Percentiles rank a stretch among this genome's conserved stretches.
Evolutionary conservation across 148 eudicot genomes (phyloP).

Genomic region (Fagopyrum homotropicum): DNA sequence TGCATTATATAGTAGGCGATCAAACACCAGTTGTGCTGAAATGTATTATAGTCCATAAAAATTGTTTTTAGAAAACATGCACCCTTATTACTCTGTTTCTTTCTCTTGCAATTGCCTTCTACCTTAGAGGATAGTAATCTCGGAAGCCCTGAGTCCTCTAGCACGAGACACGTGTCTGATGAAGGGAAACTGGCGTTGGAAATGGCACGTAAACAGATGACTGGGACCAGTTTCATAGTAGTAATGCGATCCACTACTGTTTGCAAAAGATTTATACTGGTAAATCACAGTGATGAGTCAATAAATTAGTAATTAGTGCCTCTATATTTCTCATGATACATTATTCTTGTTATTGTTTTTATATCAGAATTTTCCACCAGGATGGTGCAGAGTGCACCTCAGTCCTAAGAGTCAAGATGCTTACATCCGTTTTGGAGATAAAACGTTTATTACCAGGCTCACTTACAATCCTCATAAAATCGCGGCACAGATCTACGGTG

Average conservation of each 20-base stretch:
- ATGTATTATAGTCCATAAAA: background rate
- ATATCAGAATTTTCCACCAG: slow-evolving; percentile 23
- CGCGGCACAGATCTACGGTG: slow-evolving; percentile 13
- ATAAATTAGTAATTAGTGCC: background rate
- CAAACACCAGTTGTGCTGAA: too few relatives aligned
- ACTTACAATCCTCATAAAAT: background rate
- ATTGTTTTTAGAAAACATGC: background rate
- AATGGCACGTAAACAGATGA: slow-evolving; percentile 18
- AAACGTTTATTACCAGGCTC: slow-evolving; percentile 21
- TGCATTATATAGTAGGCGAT: too few relatives aligned
- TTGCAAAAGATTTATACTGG: slow-evolving; percentile 28
- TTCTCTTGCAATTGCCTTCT: background rate
- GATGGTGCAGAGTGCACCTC: slow-evolving; percentile 22
- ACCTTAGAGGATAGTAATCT: background rate
- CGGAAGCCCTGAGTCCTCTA: background rate
- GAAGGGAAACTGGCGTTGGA: slow-evolving; percentile 22
- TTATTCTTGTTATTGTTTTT: background rate
- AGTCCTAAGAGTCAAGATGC: slow-evolving; percentile 15
- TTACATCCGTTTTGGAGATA: slow-evolving; percentile 27
- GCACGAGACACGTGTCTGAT: slow-evolving; percentile 18
- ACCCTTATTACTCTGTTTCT: too few relatives aligned
- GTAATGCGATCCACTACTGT: slow-evolving; percentile 31
- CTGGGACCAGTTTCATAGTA: slow-evolving; percentile 18
- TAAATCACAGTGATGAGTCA: slow-evolving; percentile 3
- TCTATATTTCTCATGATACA: background rate